Conservation (phyloP, 768 basidiomycete species). For the Agrocybe praecox region DNA sequence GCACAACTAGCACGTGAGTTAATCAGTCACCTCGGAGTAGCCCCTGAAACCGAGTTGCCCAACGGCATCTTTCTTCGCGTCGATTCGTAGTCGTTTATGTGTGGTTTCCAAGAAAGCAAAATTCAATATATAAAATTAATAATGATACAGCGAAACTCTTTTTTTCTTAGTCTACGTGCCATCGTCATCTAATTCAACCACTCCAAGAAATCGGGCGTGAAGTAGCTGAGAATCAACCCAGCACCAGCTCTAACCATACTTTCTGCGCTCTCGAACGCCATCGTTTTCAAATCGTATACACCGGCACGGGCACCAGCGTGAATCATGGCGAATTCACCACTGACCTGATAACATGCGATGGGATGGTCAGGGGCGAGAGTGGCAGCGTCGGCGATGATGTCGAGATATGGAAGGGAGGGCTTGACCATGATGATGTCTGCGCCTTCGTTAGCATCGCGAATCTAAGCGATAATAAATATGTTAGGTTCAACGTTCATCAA, state of each 20-base stretch:
- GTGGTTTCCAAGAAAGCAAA: background rate
- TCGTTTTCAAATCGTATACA: conserved; percentile 87
- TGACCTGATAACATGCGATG: conserved; percentile 96
- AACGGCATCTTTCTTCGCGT: background rate
- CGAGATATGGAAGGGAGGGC: conserved; percentile 93
- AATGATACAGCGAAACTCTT: background rate
- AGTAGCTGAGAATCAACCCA: conserved; percentile 90
- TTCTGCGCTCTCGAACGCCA: conserved; percentile 94
- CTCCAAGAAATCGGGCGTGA: conserved; percentile 95
- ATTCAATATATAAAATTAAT: background rate
- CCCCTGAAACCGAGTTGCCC: too few relatives aligned
- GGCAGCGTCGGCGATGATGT: conserved; percentile 90
- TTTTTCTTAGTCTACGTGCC: too few relatives aligned
- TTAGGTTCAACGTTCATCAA: background rate
- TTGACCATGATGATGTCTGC: conserved; percentile 99
- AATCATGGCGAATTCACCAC: conserved; percentile 97
- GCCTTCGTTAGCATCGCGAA: conserved; percentile 87
- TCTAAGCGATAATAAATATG: conserved; percentile 42
- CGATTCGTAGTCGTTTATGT: background rate
- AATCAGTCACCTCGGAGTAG: too few relatives aligned
- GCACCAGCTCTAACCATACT: conserved; percentile 93
- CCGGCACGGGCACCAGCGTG: conserved; percentile 92
- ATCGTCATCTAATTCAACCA: conserved; percentile 51
- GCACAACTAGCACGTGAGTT: too few relatives aligned
- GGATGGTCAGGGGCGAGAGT: conserved; percentile 84